Evolutionary conservation across 139 green algal species (phyloP), one percentile per base, ranked within the genome.

Genomic region (Micractinium conductrix): DNA sequence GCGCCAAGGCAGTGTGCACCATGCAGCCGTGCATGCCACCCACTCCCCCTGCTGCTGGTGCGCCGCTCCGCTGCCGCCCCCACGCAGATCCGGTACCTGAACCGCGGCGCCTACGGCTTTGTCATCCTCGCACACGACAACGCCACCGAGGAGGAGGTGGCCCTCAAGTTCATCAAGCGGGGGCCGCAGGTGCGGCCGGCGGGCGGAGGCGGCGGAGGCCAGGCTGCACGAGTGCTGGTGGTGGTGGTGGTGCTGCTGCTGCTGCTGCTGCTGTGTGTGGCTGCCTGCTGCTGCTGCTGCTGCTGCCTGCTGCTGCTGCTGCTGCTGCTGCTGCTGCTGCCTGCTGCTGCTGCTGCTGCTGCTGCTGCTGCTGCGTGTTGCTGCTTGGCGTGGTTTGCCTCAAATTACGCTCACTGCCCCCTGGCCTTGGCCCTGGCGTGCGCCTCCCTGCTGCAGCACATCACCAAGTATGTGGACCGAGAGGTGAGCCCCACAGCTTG

Each of bases 381-480:
- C n/a, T n/a, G n/a, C n/a, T n/a, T n/a, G n/a, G n/a, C n/a, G n/a
- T n/a, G n/a, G n/a, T n/a, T n/a, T n/a, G n/a, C n/a, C n/a, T n/a
- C n/a, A n/a, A n/a, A n/a, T n/a, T n/a, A n/a, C n/a, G n/a, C n/a
- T n/a, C 19, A 4, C 65, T 48, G 37, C 10, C 19, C 68, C 33
- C 17, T 17, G 35, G 12, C 33, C 12, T 44, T 33, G 35, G 35
- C 65, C 33, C 35, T n/a, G 43, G 1, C 1, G 1, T 67, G 58
- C 65, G 35, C 7, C 37, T 35, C 17, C 2, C 26, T 16, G 37
- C 0, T 45, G 53, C 89, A 96, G 50, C 92, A 90, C 70, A 93
- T 99, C 44, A 97, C 92, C 68, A 98, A 99, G 86, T 99, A 99
- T 89, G 97, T 99, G 40, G 92, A 98, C 86, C 87, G 95, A 8